Evolutionary conservation across 73 alveolate species (phyloP).

Genomic region (Paramecium sexaurelia): DNA sequence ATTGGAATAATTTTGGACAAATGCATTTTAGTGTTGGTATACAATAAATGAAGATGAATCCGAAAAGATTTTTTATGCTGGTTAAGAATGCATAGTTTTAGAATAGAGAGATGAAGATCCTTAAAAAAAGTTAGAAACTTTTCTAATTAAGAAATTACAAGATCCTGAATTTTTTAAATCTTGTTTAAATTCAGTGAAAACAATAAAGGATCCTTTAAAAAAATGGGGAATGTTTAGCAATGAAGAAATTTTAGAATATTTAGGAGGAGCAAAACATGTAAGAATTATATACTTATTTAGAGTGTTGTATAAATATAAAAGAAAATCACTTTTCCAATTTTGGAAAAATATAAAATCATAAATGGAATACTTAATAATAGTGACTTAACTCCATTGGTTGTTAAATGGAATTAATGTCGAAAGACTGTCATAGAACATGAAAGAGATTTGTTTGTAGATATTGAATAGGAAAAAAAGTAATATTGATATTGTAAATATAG

Average conservation of each 20-base stretch:
- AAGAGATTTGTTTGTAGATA: constrained; percentile 34
- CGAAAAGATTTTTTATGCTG: background rate
- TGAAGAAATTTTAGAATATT: constrained; percentile 41
- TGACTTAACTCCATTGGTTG: constrained; percentile 12
- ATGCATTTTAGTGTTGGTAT: constrained; percentile 32
- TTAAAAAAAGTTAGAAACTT: background rate
- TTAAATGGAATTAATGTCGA: background rate
- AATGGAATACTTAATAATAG: background rate
- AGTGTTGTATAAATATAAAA: constrained; percentile 31
- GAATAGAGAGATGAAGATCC: background rate
- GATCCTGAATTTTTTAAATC: constrained; percentile 23
- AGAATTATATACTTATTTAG: constrained; percentile 2
- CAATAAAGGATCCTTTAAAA: constrained; percentile 26
- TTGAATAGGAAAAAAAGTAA: constrained; percentile 41
- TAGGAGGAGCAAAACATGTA: constrained; percentile 41
- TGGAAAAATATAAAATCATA: background rate
- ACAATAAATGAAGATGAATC: background rate
- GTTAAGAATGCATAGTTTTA: background rate
- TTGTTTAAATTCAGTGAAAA: constrained; percentile 5
- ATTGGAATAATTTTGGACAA: constrained; percentile 47
- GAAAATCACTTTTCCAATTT: constrained; percentile 30
- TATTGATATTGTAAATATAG: background rate
- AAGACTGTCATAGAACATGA: constrained; percentile 52
- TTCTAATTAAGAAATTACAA: background rate
- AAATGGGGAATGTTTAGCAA: constrained; percentile 47